Conservation (phyloP, 805 yeast species). For the Ogataea methylovora region DNA sequence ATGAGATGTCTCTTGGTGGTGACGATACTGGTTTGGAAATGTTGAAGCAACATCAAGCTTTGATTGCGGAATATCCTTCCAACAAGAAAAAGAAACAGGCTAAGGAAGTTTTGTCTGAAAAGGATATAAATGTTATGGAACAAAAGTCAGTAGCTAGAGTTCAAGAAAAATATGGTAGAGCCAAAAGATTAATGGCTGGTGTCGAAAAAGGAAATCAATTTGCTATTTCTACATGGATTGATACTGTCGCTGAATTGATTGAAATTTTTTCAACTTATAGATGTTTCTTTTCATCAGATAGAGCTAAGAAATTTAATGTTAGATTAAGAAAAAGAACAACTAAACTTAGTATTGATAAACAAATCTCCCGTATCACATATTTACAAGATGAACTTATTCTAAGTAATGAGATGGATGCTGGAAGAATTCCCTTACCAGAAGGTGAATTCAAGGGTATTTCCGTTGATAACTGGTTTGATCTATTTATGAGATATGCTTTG, state of each 20-base stretch:
- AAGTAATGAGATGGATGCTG: constrained; percentile 21
- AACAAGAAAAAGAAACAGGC: constrained; percentile 15
- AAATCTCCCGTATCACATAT: constrained; percentile 58
- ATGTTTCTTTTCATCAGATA: constrained; percentile 72
- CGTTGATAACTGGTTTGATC: constrained; percentile 77
- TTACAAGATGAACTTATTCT: constrained; percentile 49
- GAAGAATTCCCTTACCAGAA: constrained; percentile 2
- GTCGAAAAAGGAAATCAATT: constrained; percentile 28
- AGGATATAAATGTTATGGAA: constrained; percentile 21
- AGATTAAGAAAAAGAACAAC: constrained; percentile 56
- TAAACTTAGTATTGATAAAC: constrained; percentile 63
- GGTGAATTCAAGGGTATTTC: constrained; percentile 46
- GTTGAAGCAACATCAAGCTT: constrained; percentile 16
- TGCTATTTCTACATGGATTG: constrained; percentile 76
- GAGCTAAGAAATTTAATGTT: constrained; percentile 63
- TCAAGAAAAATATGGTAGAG: constrained; percentile 37
- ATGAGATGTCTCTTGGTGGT: constrained; percentile 6
- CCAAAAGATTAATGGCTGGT: constrained; percentile 35
- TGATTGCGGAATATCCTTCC: constrained; percentile 24
- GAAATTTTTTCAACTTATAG: constrained; percentile 75
- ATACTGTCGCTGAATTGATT: constrained; percentile 72
- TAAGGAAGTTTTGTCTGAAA: constrained; percentile 14
- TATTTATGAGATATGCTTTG: constrained; percentile 74
- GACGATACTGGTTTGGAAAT: neutral
- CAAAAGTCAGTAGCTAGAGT: constrained; percentile 28